These are phyloP conservation scores for Talaromyces pinophilus DNA, from an alignment of 2,329 filamentous ascomycete genomes.

Conservation along the genomic window DNA sequence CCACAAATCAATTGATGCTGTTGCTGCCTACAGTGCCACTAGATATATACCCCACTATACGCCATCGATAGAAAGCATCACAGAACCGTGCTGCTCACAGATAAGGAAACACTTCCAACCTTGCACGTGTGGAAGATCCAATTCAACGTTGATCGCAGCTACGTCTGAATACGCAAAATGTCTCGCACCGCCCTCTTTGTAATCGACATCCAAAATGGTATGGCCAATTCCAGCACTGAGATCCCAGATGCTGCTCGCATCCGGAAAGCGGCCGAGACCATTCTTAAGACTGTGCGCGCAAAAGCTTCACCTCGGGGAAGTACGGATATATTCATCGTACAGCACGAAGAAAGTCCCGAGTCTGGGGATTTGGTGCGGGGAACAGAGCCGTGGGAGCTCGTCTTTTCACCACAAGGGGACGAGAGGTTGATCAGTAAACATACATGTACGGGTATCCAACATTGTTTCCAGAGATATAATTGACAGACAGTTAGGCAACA, in stretches of 20 bases:
- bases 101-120: neutral
- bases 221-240: neutral
- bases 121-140: neutral
- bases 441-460: slow-evolving; percentile 4
- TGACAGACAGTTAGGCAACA: neutral
- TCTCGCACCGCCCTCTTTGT: slow-evolving; percentile 10
- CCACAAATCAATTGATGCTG: neutral
- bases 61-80: neutral
- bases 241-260: slow-evolving; percentile 7
- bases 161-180: neutral
- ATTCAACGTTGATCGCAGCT: neutral
- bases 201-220: slow-evolving; percentile 11
- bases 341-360: slow-evolving; percentile 9
- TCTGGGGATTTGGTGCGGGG: neutral
- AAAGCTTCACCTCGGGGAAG: neutral
- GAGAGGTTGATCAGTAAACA: slow-evolving; percentile 4
- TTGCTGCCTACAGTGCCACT: neutral
- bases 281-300: neutral
- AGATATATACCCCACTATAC: neutral
- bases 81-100: neutral
- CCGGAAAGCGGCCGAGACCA: neutral
- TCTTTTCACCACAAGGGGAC: neutral
- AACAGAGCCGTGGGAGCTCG: slow-evolving; percentile 1
- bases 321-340: slow-evolving; percentile 1
- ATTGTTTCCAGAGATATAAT: neutral